Percentiles rank a stretch among this genome's conserved stretches.
Conservation (phyloP, 225 moss, liverwort and hornwort genomes). For the Sphagnum contortum region DNA sequence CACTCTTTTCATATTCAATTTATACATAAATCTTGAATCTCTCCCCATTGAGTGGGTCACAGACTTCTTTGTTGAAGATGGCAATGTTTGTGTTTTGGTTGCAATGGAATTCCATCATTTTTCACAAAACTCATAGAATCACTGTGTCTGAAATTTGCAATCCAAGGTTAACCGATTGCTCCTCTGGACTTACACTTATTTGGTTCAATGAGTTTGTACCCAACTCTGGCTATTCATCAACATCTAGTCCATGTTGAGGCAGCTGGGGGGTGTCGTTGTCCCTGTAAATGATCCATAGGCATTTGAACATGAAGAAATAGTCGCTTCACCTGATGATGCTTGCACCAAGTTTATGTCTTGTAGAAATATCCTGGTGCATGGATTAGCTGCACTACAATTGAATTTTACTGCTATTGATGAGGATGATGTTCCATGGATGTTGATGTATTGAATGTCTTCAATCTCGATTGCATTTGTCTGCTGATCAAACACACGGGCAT, state of each 20-base stretch:
- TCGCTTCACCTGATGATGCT: conserved; percentile 11
- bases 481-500: background rate
- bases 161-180: too few species aligned
- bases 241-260: conserved; percentile 4
- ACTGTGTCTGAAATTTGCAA: too few species aligned
- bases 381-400: background rate
- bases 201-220: too few species aligned
- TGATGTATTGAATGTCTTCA: background rate
- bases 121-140: too few species aligned
- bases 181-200: too few species aligned
- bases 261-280: conserved; percentile 17
- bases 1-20: too few species aligned
- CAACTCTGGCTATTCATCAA: too few species aligned
- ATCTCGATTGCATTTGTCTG: background rate
- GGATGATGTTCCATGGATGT: conserved; percentile 1
- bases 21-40: too few species aligned
- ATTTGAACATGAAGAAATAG: conserved; percentile 18
- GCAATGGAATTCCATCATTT: too few species aligned
- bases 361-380: conserved; percentile 23
- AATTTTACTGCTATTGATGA: background rate
- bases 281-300: conserved; percentile 25
- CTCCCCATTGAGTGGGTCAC: too few species aligned
- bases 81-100: too few species aligned
- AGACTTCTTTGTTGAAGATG: too few species aligned
- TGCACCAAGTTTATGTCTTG: conserved; percentile 27